Evolutionary conservation across 2,329 filamentous ascomycete genomes (phyloP), one percentile per base, ranked within the genome.

Genomic region (Rhinocladiella mackenziei): DNA sequence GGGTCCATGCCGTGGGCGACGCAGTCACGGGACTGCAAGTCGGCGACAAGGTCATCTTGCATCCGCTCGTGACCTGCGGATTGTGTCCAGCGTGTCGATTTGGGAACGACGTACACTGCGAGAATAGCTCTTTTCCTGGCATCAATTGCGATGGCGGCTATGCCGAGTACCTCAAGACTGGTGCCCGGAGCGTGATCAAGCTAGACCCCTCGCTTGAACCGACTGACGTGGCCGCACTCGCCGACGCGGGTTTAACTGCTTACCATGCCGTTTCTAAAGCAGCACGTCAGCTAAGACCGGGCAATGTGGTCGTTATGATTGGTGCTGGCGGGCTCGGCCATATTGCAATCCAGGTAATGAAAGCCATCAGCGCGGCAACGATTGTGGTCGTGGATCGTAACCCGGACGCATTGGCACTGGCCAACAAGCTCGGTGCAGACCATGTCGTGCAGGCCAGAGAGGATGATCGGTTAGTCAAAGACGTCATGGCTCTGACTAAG

Each of bases 241-340:
- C 47, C n/a, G 43, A 46, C 30, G 43, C 47, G 5, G 47, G 47
- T 8, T 18, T 50, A 9, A 50, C 47, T 4, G 47, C 47, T 11
- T 46, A 46, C 25, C 47, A 50, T 14, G 47, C 20, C 25, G 39
- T 45, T 6, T 37, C 47, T 5, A 50, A 49, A 26, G 46, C 46
- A 9, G 41, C 47, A n/a, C 23, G 31, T 32, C 14, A 4, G 15
- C 33, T 50, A 2, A 28, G 33, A 11, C 47, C 47, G 9, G 47
- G 43, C 15, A 39, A 46, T 10, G 17, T 38, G 10, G 42, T 43
- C 14, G 49, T 51, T 22, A 34, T 49, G 26, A 49, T 49, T 34
- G 49, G 49, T 9, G 45, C 49, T 4, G 49, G 49, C 19, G 49
- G 49, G 5, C 30, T 50, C 8, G 43, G 50, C 5, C 45, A 52